Evolutionary conservation across 2,329 filamentous ascomycete genomes (phyloP), one percentile per base, ranked within the genome.

Genomic region (Cyphellophora attinorum): DNA sequence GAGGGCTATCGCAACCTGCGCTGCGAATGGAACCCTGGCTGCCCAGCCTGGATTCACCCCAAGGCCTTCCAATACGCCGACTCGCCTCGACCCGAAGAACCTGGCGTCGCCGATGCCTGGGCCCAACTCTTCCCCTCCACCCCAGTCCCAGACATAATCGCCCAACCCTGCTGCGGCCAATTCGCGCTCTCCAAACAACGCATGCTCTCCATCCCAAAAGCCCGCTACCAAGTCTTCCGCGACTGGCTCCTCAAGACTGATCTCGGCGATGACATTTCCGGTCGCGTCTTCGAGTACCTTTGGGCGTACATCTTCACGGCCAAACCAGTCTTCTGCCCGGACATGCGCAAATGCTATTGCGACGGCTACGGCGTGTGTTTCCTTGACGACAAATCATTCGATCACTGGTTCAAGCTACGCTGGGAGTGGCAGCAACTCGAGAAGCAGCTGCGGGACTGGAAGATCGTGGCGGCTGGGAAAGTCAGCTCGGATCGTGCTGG

Each of bases 281-380:
- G 74, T 3, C 63, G 75, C 3, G 62, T 78, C 11, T 78, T 73
- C 60, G 75, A 79, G 51, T 78, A 79, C 48, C 54, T 76, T 2
- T 79, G 75, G 75, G 73, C 77, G 39, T 73, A 67, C 39, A 62
- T 79, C 11, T 79, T 78, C 50, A 70, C 72, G 0, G 69, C 67
- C 2, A 40, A 64, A 28, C 47, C 54, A 11, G 53, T 59, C 16
- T 48, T 60, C 28, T 70, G 67, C 37, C 61, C 64, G 3, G 54
- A 55, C 18, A 68, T 75, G 55, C 62, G 70, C 37, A 54, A 68
- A 0, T 80, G 76, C 55, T 75, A 76, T 41, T 80, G 76, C 50
- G 74, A 79, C 40, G 74, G 72, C 5, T 80, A 70, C 32, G 76
- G 76, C 1, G 55, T 73, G 6, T 80, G 76, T 48, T 79, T 78